A percentile compares a stretch with the other conserved stretches of the same genome.
These are phyloP conservation scores for Lactarius trivialis DNA, from an alignment of 768 basidiomycete genomes.

Conservation along the genomic window DNA sequence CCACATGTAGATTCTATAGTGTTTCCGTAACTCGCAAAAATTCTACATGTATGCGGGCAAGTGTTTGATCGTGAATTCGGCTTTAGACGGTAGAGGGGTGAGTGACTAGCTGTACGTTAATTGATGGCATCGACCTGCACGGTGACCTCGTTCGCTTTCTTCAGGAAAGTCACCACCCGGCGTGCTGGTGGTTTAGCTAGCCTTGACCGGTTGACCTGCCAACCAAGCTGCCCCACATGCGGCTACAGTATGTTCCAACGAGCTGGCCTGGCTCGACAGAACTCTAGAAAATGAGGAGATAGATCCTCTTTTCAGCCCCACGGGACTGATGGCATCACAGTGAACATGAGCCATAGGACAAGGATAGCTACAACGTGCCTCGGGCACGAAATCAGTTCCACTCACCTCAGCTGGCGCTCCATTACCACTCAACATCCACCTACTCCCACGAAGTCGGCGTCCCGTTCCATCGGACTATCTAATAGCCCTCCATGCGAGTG, in stretches of 20 bases:
- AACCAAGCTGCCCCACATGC: background rate
- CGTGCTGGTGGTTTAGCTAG: background rate
- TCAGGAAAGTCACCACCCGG: background rate
- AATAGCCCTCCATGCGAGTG: background rate
- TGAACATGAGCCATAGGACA: background rate
- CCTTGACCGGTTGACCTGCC: background rate
- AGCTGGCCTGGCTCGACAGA: background rate
- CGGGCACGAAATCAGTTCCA: background rate
- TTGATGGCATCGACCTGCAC: background rate
- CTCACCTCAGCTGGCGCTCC: background rate
- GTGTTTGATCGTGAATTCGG: background rate
- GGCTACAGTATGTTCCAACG: background rate
- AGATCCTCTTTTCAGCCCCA: background rate
- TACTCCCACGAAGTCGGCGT: constrained; percentile 1
- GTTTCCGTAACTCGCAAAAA: too few relatives aligned
- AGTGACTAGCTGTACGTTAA: background rate
- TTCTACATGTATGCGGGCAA: background rate
- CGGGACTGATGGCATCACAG: background rate
- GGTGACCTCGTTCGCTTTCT: background rate
- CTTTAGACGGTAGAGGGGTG: background rate
- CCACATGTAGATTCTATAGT: too few relatives aligned
- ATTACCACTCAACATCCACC: constrained; percentile 1
- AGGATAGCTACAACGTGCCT: background rate
- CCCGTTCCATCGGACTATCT: constrained; percentile 1
- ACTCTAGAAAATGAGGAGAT: constrained; percentile 11